A percentile compares a stretch with the other conserved stretches of the same genome.
phyloP scores from a whole-genome alignment of 2,329 filamentous ascomycete genomes.

The Pezicula neosporulosa region DNA sequence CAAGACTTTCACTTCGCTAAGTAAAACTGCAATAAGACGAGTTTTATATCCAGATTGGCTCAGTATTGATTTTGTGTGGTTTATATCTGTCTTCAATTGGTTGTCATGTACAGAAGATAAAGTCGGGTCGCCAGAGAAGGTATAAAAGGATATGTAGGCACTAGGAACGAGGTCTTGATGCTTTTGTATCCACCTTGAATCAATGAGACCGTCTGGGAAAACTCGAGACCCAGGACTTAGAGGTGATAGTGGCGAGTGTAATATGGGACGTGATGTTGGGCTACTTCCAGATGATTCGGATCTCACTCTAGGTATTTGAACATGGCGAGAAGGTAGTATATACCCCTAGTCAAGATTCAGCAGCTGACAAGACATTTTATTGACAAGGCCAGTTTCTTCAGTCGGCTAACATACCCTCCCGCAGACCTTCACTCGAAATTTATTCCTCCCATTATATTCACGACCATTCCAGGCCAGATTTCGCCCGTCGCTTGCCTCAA shows the following conservation, averaged over 20 bases:
- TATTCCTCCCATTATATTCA: slow-evolving; percentile 41
- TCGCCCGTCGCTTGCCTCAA: slow-evolving; percentile 62
- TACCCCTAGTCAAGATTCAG: slow-evolving; percentile 37
- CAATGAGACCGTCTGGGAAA: slow-evolving; percentile 87
- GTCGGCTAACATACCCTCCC: slow-evolving; percentile 66
- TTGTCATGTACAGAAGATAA: slow-evolving; percentile 79
- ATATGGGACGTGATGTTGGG: slow-evolving; percentile 45
- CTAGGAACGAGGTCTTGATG: slow-evolving; percentile 83
- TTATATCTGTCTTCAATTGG: slow-evolving; percentile 83
- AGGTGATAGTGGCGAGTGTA: slow-evolving; percentile 91
- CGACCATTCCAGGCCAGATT: slow-evolving; percentile 64
- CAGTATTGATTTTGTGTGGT: slow-evolving; percentile 67
- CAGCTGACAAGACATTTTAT: slow-evolving; percentile 11
- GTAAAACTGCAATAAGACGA: slow-evolving; percentile 71
- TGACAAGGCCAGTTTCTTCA: slow-evolving; percentile 18
- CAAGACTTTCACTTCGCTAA: slow-evolving; percentile 62
- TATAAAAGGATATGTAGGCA: slow-evolving; percentile 77
- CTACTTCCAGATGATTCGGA: slow-evolving; percentile 21
- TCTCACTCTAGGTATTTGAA: slow-evolving; percentile 48
- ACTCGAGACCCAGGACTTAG: slow-evolving; percentile 77
- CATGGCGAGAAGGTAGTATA: slow-evolving; percentile 54
- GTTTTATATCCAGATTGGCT: slow-evolving; percentile 71
- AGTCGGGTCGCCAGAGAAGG: slow-evolving; percentile 68
- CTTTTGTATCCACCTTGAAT: slow-evolving; percentile 80
- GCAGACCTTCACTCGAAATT: slow-evolving; percentile 69